Conservation (phyloP, 495 filamentous ascomycete genomes). For the Podospora appendiculata region DNA sequence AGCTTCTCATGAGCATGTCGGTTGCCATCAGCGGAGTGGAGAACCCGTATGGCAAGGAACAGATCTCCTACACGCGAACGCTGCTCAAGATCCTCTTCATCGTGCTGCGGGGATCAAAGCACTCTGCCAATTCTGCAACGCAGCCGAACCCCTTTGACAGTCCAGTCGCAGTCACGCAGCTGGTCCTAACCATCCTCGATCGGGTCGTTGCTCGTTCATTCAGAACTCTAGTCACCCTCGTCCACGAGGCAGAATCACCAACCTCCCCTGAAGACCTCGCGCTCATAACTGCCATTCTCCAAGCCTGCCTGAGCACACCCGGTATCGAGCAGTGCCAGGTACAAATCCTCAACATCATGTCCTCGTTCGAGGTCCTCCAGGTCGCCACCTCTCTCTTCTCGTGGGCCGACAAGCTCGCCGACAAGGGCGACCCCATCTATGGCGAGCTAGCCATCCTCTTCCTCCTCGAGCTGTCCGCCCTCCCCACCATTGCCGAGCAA, state of each 20-base stretch:
- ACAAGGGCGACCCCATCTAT: conserved; percentile 83
- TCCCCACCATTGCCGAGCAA: conserved; percentile 79
- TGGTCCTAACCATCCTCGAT: conserved; percentile 65
- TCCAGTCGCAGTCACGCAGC: conserved; percentile 35
- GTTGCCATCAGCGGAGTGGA: conserved; percentile 55
- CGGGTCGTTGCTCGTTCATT: conserved; percentile 75
- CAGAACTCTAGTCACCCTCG: conserved; percentile 61
- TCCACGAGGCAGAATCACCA: conserved; percentile 51
- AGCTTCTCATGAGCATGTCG: conserved; percentile 59
- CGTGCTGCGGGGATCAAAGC: conserved; percentile 51
- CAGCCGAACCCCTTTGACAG: conserved; percentile 13
- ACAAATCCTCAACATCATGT: conserved; percentile 58
- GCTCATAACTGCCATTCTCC: conserved; percentile 82
- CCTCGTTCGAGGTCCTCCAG: conserved; percentile 62
- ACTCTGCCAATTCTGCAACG: conserved; percentile 14
- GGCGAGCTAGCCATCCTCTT: conserved; percentile 82
- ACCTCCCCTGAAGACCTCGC: conserved; percentile 67
- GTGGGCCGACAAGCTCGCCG: conserved; percentile 76
- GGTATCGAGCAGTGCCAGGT: conserved; percentile 52
- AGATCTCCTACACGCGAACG: conserved; percentile 69
- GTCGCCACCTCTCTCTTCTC: conserved; percentile 83
- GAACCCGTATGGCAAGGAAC: conserved; percentile 52
- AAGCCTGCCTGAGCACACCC: conserved; percentile 68
- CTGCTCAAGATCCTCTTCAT: conserved; percentile 83
- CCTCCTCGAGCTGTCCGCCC: conserved; percentile 75